Conservation (phyloP, 169 alveolate genomes). For the Plasmodium sp. region DNA sequence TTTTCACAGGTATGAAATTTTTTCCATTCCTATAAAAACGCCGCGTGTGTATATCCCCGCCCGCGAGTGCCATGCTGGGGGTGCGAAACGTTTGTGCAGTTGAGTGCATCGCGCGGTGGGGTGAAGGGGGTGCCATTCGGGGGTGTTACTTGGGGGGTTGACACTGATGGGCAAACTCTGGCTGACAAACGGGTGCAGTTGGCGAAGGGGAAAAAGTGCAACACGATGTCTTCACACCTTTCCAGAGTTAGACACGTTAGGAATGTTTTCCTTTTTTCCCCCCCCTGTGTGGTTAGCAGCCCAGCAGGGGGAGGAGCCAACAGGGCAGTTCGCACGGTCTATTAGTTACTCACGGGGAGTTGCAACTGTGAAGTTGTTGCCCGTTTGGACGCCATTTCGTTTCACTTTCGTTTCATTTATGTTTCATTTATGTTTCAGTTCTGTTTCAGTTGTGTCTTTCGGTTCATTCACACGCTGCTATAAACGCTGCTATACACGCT, state of each 20-base stretch:
- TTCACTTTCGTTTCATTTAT: not conserved
- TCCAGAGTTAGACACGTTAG: not conserved
- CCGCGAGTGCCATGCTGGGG: not conserved
- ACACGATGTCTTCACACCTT: not conserved
- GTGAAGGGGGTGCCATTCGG: not conserved
- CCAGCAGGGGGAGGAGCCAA: not conserved
- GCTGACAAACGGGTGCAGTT: not conserved
- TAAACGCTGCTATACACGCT: not conserved
- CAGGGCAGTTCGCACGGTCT: not conserved
- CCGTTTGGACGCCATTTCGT: not conserved
- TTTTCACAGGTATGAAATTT: not conserved
- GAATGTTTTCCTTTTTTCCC: not conserved
- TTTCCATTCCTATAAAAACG: not conserved
- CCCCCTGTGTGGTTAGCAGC: not conserved
- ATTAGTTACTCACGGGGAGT: not conserved
- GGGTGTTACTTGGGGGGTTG: not conserved
- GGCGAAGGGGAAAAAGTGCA: not conserved
- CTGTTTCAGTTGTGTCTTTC: not conserved
- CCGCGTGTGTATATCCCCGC: not conserved
- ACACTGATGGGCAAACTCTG: not conserved
- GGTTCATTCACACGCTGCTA: not conserved
- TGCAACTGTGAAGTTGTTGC: not conserved
- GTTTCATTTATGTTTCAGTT: no score
- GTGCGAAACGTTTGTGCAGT: slow-evolving; percentile 8
- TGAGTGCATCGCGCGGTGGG: slow-evolving; percentile 11